phyloP scores from a whole-genome alignment of 768 basidiomycete genomes.

The Tylopilus plumbeoviolaceoides region DNA sequence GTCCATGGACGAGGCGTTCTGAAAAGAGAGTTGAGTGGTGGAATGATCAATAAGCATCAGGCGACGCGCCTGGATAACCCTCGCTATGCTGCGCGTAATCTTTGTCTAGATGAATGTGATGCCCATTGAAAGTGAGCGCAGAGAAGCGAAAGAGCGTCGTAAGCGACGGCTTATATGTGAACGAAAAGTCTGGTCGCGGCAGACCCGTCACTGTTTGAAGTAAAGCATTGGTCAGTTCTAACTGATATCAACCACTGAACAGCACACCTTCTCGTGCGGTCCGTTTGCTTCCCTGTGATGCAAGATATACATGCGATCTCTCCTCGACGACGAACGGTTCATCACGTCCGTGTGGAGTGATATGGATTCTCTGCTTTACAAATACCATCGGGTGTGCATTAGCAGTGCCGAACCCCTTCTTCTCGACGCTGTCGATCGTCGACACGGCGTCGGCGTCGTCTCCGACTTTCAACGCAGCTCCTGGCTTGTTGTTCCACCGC shows the following conservation, averaged over 20 bases:
- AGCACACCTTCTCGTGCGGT: slow-evolving; percentile 41
- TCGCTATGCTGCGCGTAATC: slow-evolving; percentile 63
- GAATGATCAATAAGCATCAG: not conserved
- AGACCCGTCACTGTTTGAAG: slow-evolving; percentile 43
- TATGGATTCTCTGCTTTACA: slow-evolving; percentile 60
- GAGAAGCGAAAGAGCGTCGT: slow-evolving; percentile 83
- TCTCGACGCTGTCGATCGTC: slow-evolving; percentile 47
- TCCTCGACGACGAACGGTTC: slow-evolving; percentile 57
- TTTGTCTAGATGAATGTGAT: slow-evolving; percentile 79
- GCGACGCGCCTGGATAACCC: slow-evolving; percentile 60
- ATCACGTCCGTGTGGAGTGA: slow-evolving; percentile 40
- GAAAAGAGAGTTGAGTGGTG: slow-evolving; percentile 3
- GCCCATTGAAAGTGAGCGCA: slow-evolving; percentile 82
- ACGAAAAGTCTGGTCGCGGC: slow-evolving; percentile 54
- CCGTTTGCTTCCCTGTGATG: slow-evolving; percentile 28
- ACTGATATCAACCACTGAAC: not conserved
- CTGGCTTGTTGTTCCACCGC: slow-evolving; percentile 44
- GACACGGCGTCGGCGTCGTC: slow-evolving; percentile 45
- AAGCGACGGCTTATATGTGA: slow-evolving; percentile 61
- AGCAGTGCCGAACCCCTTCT: slow-evolving; percentile 56
- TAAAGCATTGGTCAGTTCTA: not conserved
- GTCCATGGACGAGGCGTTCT: slow-evolving; percentile 86
- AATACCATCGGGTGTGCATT: slow-evolving; percentile 67
- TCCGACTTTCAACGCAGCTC: slow-evolving; percentile 49
- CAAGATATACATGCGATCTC: slow-evolving; percentile 66